Base-by-base conservation (phyloP, 352 stramenopile genomes). In the Phytophthora pisi region DNA sequence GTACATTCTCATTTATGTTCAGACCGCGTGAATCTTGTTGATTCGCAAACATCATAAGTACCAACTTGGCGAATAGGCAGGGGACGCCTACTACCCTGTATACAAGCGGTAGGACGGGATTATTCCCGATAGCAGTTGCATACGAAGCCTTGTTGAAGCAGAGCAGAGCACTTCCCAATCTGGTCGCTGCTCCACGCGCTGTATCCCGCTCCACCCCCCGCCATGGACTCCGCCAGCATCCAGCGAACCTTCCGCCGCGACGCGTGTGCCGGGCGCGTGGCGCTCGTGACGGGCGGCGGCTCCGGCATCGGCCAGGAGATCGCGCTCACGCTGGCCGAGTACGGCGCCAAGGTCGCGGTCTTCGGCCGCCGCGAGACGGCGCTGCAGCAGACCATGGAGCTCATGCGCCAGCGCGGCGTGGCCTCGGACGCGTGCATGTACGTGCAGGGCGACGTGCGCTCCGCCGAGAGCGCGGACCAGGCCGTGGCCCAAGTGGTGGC, bases 251-350 rank as follows among this genome's bases (percentile, higher is more conserved):
- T 95, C 67, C 72, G 79, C 46, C 59, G 64, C 28, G 79, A 90
- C 56, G 82, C 65, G 20, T 82, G 82, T 52, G 52, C 42, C n/a
- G 85, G 78, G 36, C 80, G 81, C 42, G 93, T 98, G 46, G 95
- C 89, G 49, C 80, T 98, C 30, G 80, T 98, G 6, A 99, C 96
- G 1, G 96, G 96, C 51, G 96, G 96, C 16, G 95, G 95, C 38
- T 98, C 93, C 16, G 96, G 95, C 72, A 94, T 99, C 62, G 94
- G 96, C 40, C 98, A 97, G 72, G 94, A 98, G 77, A 97, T 98
- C 58, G 92, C 92, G 10, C 76, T 96, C 60, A 92, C 96, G 63
- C 70, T 98, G 20, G 85, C 96, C 18, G 75, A 94, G 40, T 97
- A 98, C 66, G 97, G 97, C 49, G 95, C 87, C 64, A 91, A 90